A percentile compares a stretch with the other conserved stretches of the same genome.
These are phyloP conservation scores for Pseudogymnoascus sp. DNA, from an alignment of 2,329 filamentous ascomycete species.

Conservation along the genomic window DNA sequence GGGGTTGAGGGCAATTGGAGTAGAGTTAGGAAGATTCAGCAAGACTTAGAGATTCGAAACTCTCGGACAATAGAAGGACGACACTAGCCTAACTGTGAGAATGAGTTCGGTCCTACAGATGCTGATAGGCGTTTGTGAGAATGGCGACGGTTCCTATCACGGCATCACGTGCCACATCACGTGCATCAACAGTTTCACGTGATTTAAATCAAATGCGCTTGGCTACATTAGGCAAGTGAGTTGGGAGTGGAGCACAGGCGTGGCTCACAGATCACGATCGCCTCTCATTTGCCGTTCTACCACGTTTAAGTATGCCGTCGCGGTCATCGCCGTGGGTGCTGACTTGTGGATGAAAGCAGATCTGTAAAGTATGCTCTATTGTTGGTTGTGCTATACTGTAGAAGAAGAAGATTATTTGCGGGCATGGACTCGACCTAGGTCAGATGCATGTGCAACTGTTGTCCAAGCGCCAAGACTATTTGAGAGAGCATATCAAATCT, in stretches of 20 bases:
- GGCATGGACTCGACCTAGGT: not conserved
- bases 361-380: not conserved
- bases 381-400: not conserved
- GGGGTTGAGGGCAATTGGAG: not conserved
- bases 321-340: not conserved
- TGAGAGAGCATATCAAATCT: not conserved
- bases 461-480: conserved; percentile 2
- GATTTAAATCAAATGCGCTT: not conserved
- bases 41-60: not conserved
- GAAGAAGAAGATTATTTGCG: not conserved
- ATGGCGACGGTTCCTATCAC: too few species aligned
- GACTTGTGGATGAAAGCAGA: not conserved
- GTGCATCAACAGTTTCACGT: not conserved
- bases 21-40: not conserved
- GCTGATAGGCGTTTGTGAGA: not conserved
- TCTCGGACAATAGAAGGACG: not conserved
- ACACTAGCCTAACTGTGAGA: not conserved
- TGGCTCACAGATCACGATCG: not conserved
- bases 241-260: not conserved
- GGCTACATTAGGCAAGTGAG: not conserved
- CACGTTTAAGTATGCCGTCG: not conserved
- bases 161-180: not conserved
- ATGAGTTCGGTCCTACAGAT: not conserved
- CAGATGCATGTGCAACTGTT: not conserved
- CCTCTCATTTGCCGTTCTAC: not conserved